Percentiles rank a stretch among this genome's conserved stretches.
These are phyloP conservation scores for Fusarium nodosum DNA, from an alignment of 2,329 filamentous ascomycete genomes.

Conservation along the genomic window DNA sequence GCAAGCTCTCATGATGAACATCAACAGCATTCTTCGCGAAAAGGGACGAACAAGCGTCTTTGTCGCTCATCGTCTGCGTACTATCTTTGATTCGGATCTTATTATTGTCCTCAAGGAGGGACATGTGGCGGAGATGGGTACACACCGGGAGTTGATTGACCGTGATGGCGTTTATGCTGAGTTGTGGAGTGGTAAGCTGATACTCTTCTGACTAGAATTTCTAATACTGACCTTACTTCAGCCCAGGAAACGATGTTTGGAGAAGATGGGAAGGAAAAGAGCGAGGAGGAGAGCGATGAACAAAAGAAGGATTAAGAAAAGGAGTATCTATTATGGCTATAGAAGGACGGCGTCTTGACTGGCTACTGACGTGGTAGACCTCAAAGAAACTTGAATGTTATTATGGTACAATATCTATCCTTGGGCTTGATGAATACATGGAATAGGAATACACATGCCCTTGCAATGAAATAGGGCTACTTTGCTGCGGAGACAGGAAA, in stretches of 20 bases:
- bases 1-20: conserved; percentile 89
- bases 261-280: conserved; percentile 59
- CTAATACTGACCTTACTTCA: conserved; percentile 48
- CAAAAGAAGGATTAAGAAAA: conserved; percentile 25
- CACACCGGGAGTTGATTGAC: conserved; percentile 86
- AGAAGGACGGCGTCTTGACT: conserved; percentile 17
- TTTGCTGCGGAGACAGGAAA: not conserved
- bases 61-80: conserved; percentile 90
- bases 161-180: conserved; percentile 85
- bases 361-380: conserved; percentile 19
- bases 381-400: conserved; percentile 19
- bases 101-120: conserved; percentile 93
- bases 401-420: not conserved
- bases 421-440: not conserved
- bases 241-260: conserved; percentile 74
- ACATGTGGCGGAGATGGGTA: conserved; percentile 87
- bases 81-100: conserved; percentile 92
- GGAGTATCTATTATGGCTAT: not conserved
- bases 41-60: conserved; percentile 93
- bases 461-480: not conserved
- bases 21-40: conserved; percentile 91
- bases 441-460: too few relatives aligned
- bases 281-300: conserved; percentile 43
- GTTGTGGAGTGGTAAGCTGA: conserved; percentile 84
- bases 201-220: not conserved